Base-by-base conservation (phyloP, 2,329 filamentous ascomycete genomes). In the Saccharata proteae region DNA sequence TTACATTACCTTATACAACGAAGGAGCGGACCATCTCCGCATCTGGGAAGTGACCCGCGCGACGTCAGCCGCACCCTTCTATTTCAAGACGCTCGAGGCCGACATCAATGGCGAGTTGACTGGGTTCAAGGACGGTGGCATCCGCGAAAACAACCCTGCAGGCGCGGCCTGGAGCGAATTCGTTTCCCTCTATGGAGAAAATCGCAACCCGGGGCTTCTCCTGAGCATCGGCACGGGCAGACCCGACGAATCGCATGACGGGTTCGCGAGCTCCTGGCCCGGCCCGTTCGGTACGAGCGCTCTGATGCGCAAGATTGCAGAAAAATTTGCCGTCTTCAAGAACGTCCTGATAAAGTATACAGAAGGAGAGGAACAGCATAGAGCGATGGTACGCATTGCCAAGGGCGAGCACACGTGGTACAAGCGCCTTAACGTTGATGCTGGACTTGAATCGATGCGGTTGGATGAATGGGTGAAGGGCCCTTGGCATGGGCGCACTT, bases 331-430 rank as follows among this genome's bases (percentile, higher is more conserved):
- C 4, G 61, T 67, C 2, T 55, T 66, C 39, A 62, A 61, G 26
- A 65, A 65, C 29, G 43, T 67, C 14, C 43, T 67, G 30, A 63
- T 67, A 49, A 66, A 65, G 36, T 67, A 65, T 43, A 67, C 63
- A 4, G 62, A 65, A 40, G 62, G 62, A 20, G 63, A 67, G 39
- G 54, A 59, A 25, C 52, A 59, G 34, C 63, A 67, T 38, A 51
- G 60, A 22, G 55, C 54, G 32, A 65, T 65, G 60, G 49, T 59
- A 7, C 51, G 55, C 15, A 56, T 61, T 16, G 61, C 62, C 1
- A 53, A 52, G 21, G 62, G 62, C 24, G 60, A 67, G 40, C 50
- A 65, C 35, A 58, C 58, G 1, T 67, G 62, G 62, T 66, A 65
- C 41, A 66, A 67, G 42, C 53, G 63, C 2, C 41, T 67, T 4